Base-by-base conservation (phyloP, 2,329 filamentous ascomycete species). In the Orbilia ellipsospora region DNA sequence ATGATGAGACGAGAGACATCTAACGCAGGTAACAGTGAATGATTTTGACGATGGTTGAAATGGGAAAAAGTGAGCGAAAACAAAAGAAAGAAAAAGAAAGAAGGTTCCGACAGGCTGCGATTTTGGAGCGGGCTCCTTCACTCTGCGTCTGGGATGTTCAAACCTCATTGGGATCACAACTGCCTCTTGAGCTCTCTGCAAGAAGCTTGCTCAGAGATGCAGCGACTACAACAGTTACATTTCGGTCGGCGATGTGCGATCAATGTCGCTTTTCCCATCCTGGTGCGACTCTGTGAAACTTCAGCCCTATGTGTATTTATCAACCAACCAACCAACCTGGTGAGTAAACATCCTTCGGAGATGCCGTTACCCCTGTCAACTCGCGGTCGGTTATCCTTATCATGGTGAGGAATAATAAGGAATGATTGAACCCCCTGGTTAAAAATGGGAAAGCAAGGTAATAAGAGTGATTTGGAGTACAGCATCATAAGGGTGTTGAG, bases 101-200 rank as follows among this genome's bases (percentile, higher is more conserved):
- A 45, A 26, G 7, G 26, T 59, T 59, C 55, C 40, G 55, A 59
- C 16, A 23, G 4, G 36, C 18, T 59, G 16, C 55, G 31, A 26
- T 2, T 20, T 12, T 40, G 31, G 31, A 57, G 28, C 55, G 44
- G 10, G 31, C 15, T 13, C 20, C 13, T n/a, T 59, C 31, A 8
- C 16, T 31, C n/a, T n/a, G 31, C 8, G 55, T 18, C 7, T 20
- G 40, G 55, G 55, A 42, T 59, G n/a, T 45, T 16, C 16, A 18
- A 45, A 6, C 55, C 55, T 59, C 12, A 44, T 59, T 26, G n/a
- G 55, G 55, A 45, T 45, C 10, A n/a, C 31, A 36, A 36, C 3
- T 36, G 31, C 18, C 18, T 26, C 16, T 59, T 12, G 55, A 59
- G 55, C 55, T 59, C 52, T 55, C 52, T 55, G 52, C 52, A 55